Base-by-base conservation (phyloP, 768 basidiomycete genomes). In the Lactarius akahatsu region DNA sequence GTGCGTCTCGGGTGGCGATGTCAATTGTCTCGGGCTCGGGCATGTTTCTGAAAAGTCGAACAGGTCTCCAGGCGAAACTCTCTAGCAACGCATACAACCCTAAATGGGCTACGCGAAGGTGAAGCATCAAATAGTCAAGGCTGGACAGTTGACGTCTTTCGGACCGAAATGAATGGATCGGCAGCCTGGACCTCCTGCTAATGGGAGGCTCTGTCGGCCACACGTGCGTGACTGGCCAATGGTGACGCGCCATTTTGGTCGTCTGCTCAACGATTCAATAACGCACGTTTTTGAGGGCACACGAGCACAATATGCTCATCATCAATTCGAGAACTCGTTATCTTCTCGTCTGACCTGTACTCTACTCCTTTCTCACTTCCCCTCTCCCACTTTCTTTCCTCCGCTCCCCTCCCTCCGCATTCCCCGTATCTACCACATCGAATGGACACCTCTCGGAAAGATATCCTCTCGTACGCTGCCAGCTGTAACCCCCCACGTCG, bases 401-500 rank as follows among this genome's bases (percentile, higher is more conserved):
- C 38, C 16, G 38, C 38, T 40, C 15, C 38, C 38, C 15, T 40
- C 5, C 20, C 54, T 30, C 23, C 43, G 16, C 26, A 45, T 54
- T 30, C 13, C 55, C 8, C 55, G 9, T 38, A 32, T 11, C 32
- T n/a, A 6, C 23, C 16, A 34, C 50, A 4, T 20, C 59, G 18
- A 30, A 69, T 69, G 64, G 64, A 70, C 28, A 11, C 62, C 41
- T 26, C 71, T 23, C 43, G 57, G 20, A 71, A 65, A 56, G 74
- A 75, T 54, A 52, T 59, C 16, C 28, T 71, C 2, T 4, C 72
- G 10, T 82, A 82, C 72, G 64, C 75, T 1, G 80, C 74, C 0
- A 72, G 76, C 34, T 78, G 76, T 71, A 82, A 83, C 72, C 82
- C 82, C 0, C 78, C 82, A 0, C 81, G 82, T 62, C 77, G 76